Base-by-base conservation (phyloP, 148 eudicot species). In the Fagopyrum homotropicum region DNA sequence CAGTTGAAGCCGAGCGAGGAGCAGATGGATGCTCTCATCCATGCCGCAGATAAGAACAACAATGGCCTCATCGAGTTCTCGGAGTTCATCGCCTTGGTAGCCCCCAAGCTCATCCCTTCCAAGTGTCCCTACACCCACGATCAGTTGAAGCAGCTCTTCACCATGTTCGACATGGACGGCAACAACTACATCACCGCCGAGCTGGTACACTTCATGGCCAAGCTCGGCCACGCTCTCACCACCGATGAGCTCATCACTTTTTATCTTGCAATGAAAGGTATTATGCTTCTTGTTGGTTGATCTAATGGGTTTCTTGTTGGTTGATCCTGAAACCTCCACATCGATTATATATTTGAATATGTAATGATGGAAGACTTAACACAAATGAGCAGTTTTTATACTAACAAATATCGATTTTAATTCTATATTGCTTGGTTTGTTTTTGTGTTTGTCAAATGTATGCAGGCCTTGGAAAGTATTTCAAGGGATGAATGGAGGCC, bases 231-330 rank as follows among this genome's bases (percentile, higher is more conserved):
- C 16, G 85, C 85, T 30, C 72, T 85, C 55, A 75, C 87, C 5
- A 82, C 81, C 7, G 87, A 85, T 10, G 87, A 85, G 55, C 81
- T 85, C 7, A 80, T 97, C 9, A 93, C 57, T 91, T 11, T 84
- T 83, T 95, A 92, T 76, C 72, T 95, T 83, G 96, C 93, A 0
- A 95, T 95, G 93, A 95, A 92, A 84, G 99, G 97, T 1, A 92
- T 90, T 83, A 95, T 90, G 76, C 89, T 80, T 16, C 96, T 22
- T 22, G 26, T 22, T 22, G 26, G 26, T 22, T 22, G 26, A 22
- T 22, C 26, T 22, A 22, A 22, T 22, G 26, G 26, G 26, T 22
- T 22, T 22, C 26, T 22, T 22, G 26, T 22, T 22, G 26, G 26
- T 0, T 22, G 26, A 22, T 22, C 26, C 26, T 22, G n/a, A n/a